Conservation (phyloP, 805 yeast species). For the Nakazawaea ernobii region DNA sequence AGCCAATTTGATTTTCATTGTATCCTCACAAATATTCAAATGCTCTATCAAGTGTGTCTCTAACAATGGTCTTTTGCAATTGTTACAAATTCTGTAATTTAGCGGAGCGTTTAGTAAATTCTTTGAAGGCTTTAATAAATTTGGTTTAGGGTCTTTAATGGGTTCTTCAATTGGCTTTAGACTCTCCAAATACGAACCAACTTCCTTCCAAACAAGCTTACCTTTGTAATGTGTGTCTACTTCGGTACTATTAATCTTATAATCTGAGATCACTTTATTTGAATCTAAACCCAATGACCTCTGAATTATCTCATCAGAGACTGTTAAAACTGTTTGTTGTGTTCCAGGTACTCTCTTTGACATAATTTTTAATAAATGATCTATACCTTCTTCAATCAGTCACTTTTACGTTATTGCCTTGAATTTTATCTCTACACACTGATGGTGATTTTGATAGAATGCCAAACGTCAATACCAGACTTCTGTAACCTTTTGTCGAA, state of each 20-base stretch:
- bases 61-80: conserved; percentile 40
- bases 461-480: background rate
- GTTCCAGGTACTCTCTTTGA: conserved; percentile 13
- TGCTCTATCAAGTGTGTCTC: conserved; percentile 32
- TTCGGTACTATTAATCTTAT: background rate
- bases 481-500: background rate
- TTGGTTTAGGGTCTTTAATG: background rate
- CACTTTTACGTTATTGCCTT: background rate
- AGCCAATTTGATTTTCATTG: conserved; percentile 22
- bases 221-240: conserved; percentile 1
- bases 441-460: background rate
- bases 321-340: conserved; percentile 8
- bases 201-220: conserved; percentile 25
- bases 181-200: conserved; percentile 27
- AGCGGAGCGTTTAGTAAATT: conserved; percentile 33
- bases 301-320: conserved; percentile 11
- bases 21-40: conserved; percentile 30
- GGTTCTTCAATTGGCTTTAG: conserved; percentile 16
- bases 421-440: background rate
- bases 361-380: conserved; percentile 1
- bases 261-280: conserved; percentile 7
- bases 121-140: conserved; percentile 11
- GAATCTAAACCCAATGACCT: conserved; percentile 10
- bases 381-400: background rate
- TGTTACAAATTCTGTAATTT: conserved; percentile 40